Conservation (phyloP, 805 yeast genomes). For the Candida golubevii region DNA sequence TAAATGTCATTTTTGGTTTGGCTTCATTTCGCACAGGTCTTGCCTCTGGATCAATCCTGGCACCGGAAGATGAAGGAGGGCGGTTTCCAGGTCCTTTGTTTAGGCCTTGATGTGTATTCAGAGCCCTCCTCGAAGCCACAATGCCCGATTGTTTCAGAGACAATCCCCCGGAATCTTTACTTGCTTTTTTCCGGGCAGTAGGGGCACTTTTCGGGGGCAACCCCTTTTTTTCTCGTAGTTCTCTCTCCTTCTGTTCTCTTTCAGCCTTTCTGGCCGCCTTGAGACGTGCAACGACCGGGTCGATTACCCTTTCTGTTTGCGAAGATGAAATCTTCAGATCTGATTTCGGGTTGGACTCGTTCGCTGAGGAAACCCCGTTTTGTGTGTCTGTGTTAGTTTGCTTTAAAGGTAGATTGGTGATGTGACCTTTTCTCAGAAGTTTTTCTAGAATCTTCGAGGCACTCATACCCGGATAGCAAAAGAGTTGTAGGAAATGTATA, state of each 20-base stretch:
- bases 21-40: neutral
- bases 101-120: too few relatives aligned
- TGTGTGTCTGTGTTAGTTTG: neutral
- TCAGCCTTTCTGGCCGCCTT: constrained; percentile 65
- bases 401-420: neutral
- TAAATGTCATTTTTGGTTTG: constrained; percentile 48
- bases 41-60: neutral
- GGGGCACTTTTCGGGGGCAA: constrained; percentile 20
- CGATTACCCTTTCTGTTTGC: constrained; percentile 32
- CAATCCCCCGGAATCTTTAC: neutral
- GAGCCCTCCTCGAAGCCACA: too few relatives aligned
- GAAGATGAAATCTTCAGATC: neutral
- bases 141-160: too few relatives aligned
- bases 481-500: too few relatives aligned
- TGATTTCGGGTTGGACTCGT: too few relatives aligned
- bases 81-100: too few relatives aligned
- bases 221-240: constrained; percentile 32
- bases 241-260: constrained; percentile 37
- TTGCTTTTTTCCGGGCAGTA: constrained; percentile 3
- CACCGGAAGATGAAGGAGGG: too few relatives aligned
- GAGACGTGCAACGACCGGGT: constrained; percentile 67
- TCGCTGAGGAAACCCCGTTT: neutral
- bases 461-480: constrained; percentile 1
- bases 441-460: constrained; percentile 27
- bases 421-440: constrained; percentile 24